phyloP scores from a whole-genome alignment of 345 rosid genomes.

The Citrus sinensis region DNA sequence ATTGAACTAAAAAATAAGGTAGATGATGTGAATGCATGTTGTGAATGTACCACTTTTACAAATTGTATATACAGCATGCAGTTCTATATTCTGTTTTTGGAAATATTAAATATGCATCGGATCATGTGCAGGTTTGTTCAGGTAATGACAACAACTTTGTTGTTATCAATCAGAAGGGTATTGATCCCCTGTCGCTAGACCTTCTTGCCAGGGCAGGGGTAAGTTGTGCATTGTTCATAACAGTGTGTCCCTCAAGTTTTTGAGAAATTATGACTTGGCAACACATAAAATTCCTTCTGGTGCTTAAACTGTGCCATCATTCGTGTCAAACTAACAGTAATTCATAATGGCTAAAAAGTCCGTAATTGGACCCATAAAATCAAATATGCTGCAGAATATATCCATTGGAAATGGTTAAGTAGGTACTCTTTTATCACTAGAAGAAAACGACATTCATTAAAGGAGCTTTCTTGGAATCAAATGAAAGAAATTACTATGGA shows the following conservation, averaged over 20 bases:
- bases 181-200: conserved; percentile 94
- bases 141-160: conserved; percentile 78
- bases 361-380: not conserved
- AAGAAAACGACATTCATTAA: not conserved
- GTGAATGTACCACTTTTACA: not conserved
- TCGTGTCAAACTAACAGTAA: not conserved
- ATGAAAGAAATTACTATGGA: too few species aligned
- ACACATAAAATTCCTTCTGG: not conserved
- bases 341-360: not conserved
- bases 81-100: not conserved
- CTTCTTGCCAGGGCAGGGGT: conserved; percentile 98
- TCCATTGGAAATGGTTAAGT: not conserved
- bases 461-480: too few species aligned
- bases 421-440: not conserved
- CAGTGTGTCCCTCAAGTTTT: not conserved
- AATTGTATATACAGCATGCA: not conserved
- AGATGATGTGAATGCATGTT: conserved; percentile 4
- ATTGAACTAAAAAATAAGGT: conserved; percentile 92
- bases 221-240: conserved; percentile 23
- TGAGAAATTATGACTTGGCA: not conserved
- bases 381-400: not conserved
- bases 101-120: conserved; percentile 11
- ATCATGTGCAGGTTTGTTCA: conserved; percentile 70
- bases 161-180: conserved; percentile 94
- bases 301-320: not conserved